Evolutionary conservation across 169 alveolate species (phyloP), one percentile per base, ranked within the genome.

Genomic region (Perkinsus chesapeaki): DNA sequence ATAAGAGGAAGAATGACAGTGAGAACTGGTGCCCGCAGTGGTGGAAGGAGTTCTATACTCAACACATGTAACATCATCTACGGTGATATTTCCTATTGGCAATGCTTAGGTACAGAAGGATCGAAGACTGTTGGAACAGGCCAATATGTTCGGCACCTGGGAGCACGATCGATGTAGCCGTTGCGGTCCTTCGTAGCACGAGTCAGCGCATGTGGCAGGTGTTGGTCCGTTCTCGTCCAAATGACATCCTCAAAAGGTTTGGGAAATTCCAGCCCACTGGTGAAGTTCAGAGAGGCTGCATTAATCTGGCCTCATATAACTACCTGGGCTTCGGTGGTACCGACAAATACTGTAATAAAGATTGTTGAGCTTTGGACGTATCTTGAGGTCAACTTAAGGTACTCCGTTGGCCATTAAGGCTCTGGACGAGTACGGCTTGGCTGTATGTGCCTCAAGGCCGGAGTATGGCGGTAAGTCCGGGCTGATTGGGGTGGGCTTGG

Each of bases 121-220:
- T 39, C 39, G 93, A 91, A 39, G 93, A 91, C 73, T 91, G 93
- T n/a, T 91, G 93, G 93, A 91, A 91, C 39, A 5, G 93, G 31
- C 93, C 93, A 3, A 91, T 91, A 1, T 91, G 93, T n/a, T 23
- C 72, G 5, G 93, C 93, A 0, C 93, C 93, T 73, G 73, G 82
- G 82, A 39, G 39, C 93, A 91, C 93, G 43, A 39, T 91, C 27
- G 73, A 39, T 12, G 93, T 91, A 31, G 82, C 36, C 82, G 3
- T 12, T 60, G 37, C 37, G 27, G 7, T 34, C 3, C 37, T 34
- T 47, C 72, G 31, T 60, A 34, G 3, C 37, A 60, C 27, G 82
- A 5, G 82, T n/a, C 82, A 23, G 82, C 31, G 7, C 3, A 20
- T 7, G 82, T 9, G 82, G 12, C 82, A 60, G 82, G 23, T 60